Conservation (phyloP, 2,329 filamentous ascomycete genomes). For the Verticillium longisporum region DNA sequence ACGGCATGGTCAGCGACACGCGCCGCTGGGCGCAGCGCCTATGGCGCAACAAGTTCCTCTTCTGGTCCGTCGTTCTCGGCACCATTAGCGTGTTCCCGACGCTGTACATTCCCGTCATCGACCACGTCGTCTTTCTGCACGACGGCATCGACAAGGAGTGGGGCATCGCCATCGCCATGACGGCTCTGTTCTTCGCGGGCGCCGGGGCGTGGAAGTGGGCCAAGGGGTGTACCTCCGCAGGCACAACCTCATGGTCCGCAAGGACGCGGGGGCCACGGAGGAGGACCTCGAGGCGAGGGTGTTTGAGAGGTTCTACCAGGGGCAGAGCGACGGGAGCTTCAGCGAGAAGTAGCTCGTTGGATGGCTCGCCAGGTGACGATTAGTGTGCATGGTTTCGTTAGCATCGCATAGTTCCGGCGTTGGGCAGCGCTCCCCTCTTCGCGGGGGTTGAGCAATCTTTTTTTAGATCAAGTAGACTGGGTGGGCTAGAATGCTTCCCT, state of each 20-base stretch:
- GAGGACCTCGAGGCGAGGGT: slow-evolving; percentile 1
- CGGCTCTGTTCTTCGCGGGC: slow-evolving; percentile 53
- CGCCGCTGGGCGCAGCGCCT: slow-evolving; percentile 50
- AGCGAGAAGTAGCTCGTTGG: background rate
- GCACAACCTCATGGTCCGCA: slow-evolving; percentile 3
- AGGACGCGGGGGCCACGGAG: background rate
- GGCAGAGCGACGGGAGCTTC: background rate
- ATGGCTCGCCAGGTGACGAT: too few species aligned
- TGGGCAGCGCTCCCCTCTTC: too few species aligned
- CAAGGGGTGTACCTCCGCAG: slow-evolving; percentile 50
- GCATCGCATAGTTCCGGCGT: too few species aligned
- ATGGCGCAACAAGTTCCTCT: slow-evolving; percentile 48
- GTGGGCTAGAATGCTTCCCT: too few species aligned
- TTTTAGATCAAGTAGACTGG: too few species aligned
- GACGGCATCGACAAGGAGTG: slow-evolving; percentile 62
- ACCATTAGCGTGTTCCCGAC: slow-evolving; percentile 51
- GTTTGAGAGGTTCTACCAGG: slow-evolving; percentile 1
- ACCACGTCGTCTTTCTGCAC: slow-evolving; percentile 60
- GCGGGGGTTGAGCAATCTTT: too few species aligned
- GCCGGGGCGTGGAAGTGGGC: slow-evolving; percentile 61
- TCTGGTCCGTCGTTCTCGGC: slow-evolving; percentile 42
- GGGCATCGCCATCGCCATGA: slow-evolving; percentile 51
- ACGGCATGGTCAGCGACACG: slow-evolving; percentile 33
- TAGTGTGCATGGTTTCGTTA: too few species aligned
- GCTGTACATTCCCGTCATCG: slow-evolving; percentile 63